Percentiles rank a stretch among this genome's conserved stretches.
phyloP scores from a whole-genome alignment of 164 flowering plant genomes.

The Aristolochia californica region DNA sequence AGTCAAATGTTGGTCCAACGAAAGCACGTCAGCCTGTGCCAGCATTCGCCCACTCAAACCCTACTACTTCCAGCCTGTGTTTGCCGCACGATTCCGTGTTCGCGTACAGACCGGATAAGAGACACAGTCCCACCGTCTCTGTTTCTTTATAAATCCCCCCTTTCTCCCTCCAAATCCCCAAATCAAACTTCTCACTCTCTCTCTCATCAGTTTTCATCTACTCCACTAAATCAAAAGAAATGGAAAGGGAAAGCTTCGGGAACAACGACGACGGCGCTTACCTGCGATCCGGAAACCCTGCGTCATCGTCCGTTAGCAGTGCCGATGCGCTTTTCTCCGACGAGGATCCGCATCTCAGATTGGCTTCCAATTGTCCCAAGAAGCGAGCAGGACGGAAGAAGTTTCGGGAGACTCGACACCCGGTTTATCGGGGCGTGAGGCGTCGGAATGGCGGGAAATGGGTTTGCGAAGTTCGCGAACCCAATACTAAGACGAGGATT shows the following conservation, averaged over 20 bases:
- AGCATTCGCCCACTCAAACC: no score
- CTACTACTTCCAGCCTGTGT: no score
- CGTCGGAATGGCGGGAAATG: no score
- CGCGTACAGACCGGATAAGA: no score
- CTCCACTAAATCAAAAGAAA: not conserved
- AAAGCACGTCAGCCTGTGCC: no score
- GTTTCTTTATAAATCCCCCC: not conserved
- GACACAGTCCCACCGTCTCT: not conserved
- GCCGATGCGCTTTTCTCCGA: not conserved
- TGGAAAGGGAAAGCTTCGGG: not conserved
- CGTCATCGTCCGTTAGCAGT: not conserved
- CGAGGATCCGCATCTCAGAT: not conserved
- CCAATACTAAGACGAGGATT: conserved; percentile 48
- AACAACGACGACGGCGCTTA: not conserved
- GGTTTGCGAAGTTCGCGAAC: conserved; percentile 79
- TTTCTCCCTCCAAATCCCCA: not conserved
- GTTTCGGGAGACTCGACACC: not conserved
- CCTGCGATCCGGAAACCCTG: not conserved
- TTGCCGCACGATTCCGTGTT: no score
- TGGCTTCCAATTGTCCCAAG: not conserved
- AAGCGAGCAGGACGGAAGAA: not conserved
- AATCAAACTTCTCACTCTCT: not conserved
- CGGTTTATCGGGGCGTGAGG: no score
- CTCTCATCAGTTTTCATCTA: not conserved
- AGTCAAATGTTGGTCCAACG: no score